Evolutionary conservation across 2,329 filamentous ascomycete genomes (phyloP), one percentile per base, ranked within the genome.

Genomic region (Penicillium sp.): DNA sequence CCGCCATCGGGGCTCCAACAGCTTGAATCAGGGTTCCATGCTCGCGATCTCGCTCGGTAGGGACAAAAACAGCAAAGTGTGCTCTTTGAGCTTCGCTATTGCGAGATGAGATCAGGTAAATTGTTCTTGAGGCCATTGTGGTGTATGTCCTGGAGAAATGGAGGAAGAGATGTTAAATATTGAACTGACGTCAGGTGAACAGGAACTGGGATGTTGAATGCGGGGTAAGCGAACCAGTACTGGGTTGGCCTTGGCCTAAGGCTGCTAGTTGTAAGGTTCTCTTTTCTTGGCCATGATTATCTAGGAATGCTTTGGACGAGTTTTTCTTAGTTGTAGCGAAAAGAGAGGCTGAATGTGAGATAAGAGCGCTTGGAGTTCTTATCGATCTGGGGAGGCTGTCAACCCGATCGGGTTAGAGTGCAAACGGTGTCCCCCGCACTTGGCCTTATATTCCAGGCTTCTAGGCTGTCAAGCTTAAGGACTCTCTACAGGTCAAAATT

Each of bases 61-160:
- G 68, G 37, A 71, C 55, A 52, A 71, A 72, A 44, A 73, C 61
- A 4, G 66, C 65, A 55, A 72, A 71, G 53, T 73, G 70, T 2
- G 68, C 62, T 39, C 67, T 62, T 57, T 73, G 69, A 16, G 52
- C 49, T 19, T 60, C 48, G 19, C 55, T 49, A 50, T 63, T 60
- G 22, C 67, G 70, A 21, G 55, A 68, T 29, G 65, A 33, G 11
- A 71, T 58, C 27, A 72, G 64, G 26, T 53, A 69, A 1, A 71
- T 48, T 1, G 56, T 61, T 53, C 70, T 56, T 13, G 59, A 33
- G 7, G 63, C 39, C 67, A 70, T 70, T 11, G 39, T 47, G 50
- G 21, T 24, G 22, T 19, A 33, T 37, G 43, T n/a, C n/a, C 26
- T 29, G 19, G 9, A 13, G 39, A 3, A 35, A 11, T 13, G 26